These are phyloP conservation scores for Agaricus blazei DNA, from an alignment of 768 basidiomycete species.

Conservation along the genomic window DNA sequence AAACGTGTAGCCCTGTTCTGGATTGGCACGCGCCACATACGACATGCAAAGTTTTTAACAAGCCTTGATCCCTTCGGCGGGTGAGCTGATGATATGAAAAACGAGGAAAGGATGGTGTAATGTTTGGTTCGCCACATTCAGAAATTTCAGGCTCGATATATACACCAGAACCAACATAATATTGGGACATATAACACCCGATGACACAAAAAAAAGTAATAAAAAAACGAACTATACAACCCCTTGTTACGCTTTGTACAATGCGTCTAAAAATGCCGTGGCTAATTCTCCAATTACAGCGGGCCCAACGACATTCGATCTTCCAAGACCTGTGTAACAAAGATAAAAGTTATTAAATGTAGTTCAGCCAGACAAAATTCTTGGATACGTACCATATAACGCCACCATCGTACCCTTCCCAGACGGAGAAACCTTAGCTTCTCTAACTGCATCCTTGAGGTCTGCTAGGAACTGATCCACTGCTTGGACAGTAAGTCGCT, in stretches of 20 bases:
- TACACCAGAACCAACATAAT: no score
- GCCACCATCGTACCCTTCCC: conserved; percentile 88
- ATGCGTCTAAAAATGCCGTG: conserved; percentile 72
- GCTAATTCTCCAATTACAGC: conserved; percentile 75
- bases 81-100: not conserved
- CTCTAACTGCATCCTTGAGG: conserved; percentile 69
- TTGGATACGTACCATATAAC: conserved; percentile 68
- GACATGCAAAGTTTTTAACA: no score
- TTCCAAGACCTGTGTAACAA: conserved; percentile 58
- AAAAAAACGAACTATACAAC: no score
- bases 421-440: conserved; percentile 58
- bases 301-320: conserved; percentile 78
- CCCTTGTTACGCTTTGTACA: conserved; percentile 64
- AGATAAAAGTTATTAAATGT: not conserved
- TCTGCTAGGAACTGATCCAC: conserved; percentile 82
- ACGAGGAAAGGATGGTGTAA: not conserved
- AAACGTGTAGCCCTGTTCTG: no score
- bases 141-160: no score
- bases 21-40: no score
- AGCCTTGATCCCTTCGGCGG: no score
- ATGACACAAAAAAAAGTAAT: no score
- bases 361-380: not conserved
- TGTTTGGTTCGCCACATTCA: not conserved
- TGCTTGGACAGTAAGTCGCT: conserved; percentile 70
- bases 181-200: no score